A percentile compares a stretch with the other conserved stretches of the same genome.
Evolutionary conservation across 2,329 filamentous ascomycete species (phyloP).

Genomic region (Herpomyces periplanetae): DNA sequence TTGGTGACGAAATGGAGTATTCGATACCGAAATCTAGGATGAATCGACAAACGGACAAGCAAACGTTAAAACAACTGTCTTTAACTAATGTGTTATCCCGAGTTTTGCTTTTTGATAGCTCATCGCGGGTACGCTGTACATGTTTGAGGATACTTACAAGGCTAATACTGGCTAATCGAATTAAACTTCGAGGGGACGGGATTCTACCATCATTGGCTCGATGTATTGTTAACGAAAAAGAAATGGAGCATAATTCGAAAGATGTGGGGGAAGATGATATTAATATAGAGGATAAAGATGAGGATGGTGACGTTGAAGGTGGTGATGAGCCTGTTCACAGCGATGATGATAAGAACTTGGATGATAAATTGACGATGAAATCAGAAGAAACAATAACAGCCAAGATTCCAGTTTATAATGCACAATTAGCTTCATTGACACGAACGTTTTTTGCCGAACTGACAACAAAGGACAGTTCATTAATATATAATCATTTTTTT

Average conservation of each 20-base stretch:
- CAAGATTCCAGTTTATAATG: too few relatives aligned
- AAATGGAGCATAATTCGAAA: too few relatives aligned
- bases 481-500: conserved; percentile 97
- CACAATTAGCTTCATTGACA: conserved; percentile 63
- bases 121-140: conserved; percentile 68
- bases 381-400: too few relatives aligned
- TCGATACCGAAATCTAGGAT: too few relatives aligned
- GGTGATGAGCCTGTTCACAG: too few relatives aligned
- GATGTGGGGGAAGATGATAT: too few relatives aligned
- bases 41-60: too few relatives aligned
- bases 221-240: conserved; percentile 79
- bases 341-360: too few relatives aligned
- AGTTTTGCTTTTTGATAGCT: conserved; percentile 49
- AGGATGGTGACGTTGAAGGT: too few relatives aligned
- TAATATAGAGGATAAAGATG: too few relatives aligned
- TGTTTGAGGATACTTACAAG: conserved; percentile 96
- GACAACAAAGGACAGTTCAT: conserved; percentile 85
- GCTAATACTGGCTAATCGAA: conserved; percentile 75
- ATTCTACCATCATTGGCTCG: conserved; percentile 97
- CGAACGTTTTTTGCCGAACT: conserved; percentile 96
- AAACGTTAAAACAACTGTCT: too few relatives aligned
- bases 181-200: conserved; percentile 98
- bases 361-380: too few relatives aligned
- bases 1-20: conserved; percentile 96
- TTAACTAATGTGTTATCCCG: conserved; percentile 93